Evolutionary conservation across 2,329 filamentous ascomycete genomes (phyloP).

Genomic region (Epichloe scottii): DNA sequence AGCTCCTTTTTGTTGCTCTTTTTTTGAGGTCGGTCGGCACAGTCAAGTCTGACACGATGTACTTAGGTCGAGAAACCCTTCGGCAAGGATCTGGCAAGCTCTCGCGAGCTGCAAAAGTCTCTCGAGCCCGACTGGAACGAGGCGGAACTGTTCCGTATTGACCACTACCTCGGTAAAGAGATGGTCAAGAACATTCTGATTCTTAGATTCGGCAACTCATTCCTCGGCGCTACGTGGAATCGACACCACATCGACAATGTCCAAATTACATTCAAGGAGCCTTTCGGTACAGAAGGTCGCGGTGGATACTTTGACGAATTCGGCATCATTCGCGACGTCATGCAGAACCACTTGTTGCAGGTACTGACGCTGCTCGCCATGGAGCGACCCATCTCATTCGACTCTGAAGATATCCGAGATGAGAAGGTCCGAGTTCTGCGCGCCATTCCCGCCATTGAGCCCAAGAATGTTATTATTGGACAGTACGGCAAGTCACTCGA

Average conservation of each 20-base stretch:
- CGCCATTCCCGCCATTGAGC: conserved; percentile 86
- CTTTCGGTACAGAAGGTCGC: conserved; percentile 93
- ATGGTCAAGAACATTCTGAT: conserved; percentile 99
- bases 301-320: conserved; percentile 99
- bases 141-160: conserved; percentile 97
- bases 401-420: conserved; percentile 93
- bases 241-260: conserved; percentile 98
- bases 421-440: conserved; percentile 96
- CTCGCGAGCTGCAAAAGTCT: conserved; percentile 85
- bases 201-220: conserved; percentile 94
- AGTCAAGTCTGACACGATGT: not conserved
- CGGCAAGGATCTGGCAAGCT: conserved; percentile 90
- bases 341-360: conserved; percentile 98
- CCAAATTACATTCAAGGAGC: conserved; percentile 99
- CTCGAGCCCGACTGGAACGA: conserved; percentile 97
- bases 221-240: conserved; percentile 98
- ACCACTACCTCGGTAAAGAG: conserved; percentile 98
- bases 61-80: conserved; percentile 94
- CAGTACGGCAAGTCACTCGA: conserved; percentile 96
- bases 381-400: conserved; percentile 97
- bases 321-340: conserved; percentile 97
- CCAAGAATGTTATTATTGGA: conserved; percentile 99
- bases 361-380: conserved; percentile 92
- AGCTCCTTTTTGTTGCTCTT: conserved; percentile 4
- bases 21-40: too few species aligned